These are phyloP conservation scores for Lepraria neglecta DNA, from an alignment of 495 filamentous ascomycete species.

Conservation along the genomic window DNA sequence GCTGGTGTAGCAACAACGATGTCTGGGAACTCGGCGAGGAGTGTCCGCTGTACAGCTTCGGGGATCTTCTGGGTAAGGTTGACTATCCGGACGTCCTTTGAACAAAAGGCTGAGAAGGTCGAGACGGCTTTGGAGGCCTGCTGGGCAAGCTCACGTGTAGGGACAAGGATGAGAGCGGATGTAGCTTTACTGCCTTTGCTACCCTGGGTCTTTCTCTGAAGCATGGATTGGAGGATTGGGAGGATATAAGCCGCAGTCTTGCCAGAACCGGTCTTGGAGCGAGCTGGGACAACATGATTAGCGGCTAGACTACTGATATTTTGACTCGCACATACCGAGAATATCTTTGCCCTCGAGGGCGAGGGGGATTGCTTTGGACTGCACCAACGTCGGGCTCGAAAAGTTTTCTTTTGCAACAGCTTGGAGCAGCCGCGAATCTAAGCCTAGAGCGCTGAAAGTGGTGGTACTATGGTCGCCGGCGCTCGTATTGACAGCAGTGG, in stretches of 20 bases:
- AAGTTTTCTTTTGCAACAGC: slow-evolving; percentile 79
- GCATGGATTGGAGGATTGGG: slow-evolving; percentile 72
- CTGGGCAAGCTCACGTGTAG: slow-evolving; percentile 86
- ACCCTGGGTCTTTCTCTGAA: slow-evolving; percentile 60
- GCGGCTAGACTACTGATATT: neutral
- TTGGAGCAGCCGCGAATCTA: slow-evolving; percentile 81
- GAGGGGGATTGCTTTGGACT: slow-evolving; percentile 80
- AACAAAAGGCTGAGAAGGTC: slow-evolving; percentile 71
- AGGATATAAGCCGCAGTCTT: slow-evolving; percentile 98
- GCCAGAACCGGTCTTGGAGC: slow-evolving; percentile 86
- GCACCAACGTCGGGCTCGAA: slow-evolving; percentile 75
- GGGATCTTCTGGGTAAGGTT: slow-evolving; percentile 84
- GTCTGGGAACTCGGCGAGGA: slow-evolving; percentile 83
- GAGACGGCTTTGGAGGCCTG: slow-evolving; percentile 74
- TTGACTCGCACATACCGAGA: slow-evolving; percentile 45
- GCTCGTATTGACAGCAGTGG: slow-evolving; percentile 35
- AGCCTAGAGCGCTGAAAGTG: slow-evolving; percentile 53
- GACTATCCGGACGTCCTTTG: slow-evolving; percentile 69
- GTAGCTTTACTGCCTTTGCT: slow-evolving; percentile 43
- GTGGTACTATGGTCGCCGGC: slow-evolving; percentile 27
- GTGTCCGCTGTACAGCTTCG: slow-evolving; percentile 74
- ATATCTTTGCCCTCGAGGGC: slow-evolving; percentile 89
- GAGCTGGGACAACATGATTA: slow-evolving; percentile 45
- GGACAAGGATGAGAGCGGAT: slow-evolving; percentile 79
- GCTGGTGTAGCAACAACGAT: slow-evolving; percentile 85